Evolutionary conservation across 2,329 filamentous ascomycete species (phyloP).

Genomic region (Colletotrichum caudatum): DNA sequence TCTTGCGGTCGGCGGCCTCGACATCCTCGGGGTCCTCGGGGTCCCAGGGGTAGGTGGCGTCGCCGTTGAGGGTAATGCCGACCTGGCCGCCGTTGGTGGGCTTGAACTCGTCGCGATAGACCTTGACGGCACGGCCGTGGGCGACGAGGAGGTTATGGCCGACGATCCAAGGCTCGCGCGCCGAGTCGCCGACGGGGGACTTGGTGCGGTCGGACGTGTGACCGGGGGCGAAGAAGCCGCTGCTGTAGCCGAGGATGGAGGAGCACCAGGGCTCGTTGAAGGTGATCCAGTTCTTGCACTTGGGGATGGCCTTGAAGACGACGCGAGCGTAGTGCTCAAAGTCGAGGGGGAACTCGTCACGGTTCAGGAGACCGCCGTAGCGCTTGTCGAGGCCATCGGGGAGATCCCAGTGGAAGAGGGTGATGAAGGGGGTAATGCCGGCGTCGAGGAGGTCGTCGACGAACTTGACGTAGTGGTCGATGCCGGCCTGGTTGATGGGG

Average conservation of each 20-base stretch:
- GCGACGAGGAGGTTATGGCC: constrained; percentile 85
- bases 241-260: constrained; percentile 82
- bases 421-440: constrained; percentile 84
- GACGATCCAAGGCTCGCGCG: constrained; percentile 83
- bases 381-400: constrained; percentile 82
- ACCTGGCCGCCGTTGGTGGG: constrained; percentile 78
- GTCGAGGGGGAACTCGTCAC: constrained; percentile 84
- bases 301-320: constrained; percentile 79
- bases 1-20: constrained; percentile 81
- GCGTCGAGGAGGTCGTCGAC: constrained; percentile 82
- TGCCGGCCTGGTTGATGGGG: constrained; percentile 81
- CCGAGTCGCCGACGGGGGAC: constrained; percentile 78
- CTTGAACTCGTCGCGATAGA: constrained; percentile 87
- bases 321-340: constrained; percentile 83
- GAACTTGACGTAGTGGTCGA: constrained; percentile 83
- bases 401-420: constrained; percentile 90
- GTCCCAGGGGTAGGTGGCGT: constrained; percentile 87
- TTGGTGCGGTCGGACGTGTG: constrained; percentile 80
- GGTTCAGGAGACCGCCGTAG: constrained; percentile 85
- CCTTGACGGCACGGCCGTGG: constrained; percentile 83
- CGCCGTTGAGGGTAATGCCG: constrained; percentile 89
- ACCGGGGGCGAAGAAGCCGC: constrained; percentile 84
- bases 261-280: constrained; percentile 94
- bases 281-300: constrained; percentile 89
- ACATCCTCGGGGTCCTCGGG: constrained; percentile 79